phyloP scores from a whole-genome alignment of 1,139 yeast genomes.

The Yamadazyma sp. region DNA sequence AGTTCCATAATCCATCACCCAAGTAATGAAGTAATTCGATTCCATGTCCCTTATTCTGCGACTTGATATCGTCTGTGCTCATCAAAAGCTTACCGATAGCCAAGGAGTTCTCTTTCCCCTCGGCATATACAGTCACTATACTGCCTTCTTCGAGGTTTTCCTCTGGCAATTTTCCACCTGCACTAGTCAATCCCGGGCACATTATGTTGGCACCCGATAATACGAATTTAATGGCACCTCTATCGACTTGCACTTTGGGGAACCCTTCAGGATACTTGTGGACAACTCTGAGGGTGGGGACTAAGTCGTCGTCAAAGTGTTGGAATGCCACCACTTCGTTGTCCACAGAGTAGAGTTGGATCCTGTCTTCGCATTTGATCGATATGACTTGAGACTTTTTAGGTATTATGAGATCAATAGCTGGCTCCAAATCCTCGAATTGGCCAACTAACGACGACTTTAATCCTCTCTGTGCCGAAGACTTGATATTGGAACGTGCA shows the following conservation, averaged over 20 bases:
- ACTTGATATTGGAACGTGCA: constrained; percentile 87
- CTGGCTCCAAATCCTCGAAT: constrained; percentile 70
- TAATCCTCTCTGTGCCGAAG: constrained; percentile 86
- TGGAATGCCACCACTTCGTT: constrained; percentile 77
- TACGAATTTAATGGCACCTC: constrained; percentile 96
- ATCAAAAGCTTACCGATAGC: constrained; percentile 85
- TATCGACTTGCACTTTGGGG: constrained; percentile 86
- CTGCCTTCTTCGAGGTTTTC: constrained; percentile 61
- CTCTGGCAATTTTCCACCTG: constrained; percentile 85
- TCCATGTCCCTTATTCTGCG: constrained; percentile 85
- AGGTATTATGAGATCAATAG: constrained; percentile 81
- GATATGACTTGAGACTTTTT: constrained; percentile 85
- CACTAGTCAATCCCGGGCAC: constrained; percentile 96
- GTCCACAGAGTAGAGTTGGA: constrained; percentile 74
- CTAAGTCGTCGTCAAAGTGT: constrained; percentile 80
- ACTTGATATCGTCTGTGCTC: constrained; percentile 89
- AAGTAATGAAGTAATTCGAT: constrained; percentile 80
- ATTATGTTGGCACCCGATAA: constrained; percentile 92
- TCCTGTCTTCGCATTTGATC: constrained; percentile 86
- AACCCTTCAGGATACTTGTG: constrained; percentile 82
- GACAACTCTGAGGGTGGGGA: constrained; percentile 75
- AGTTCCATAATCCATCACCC: constrained; percentile 88
- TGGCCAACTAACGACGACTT: constrained; percentile 70
- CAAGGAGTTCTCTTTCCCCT: constrained; percentile 87
- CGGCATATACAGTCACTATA: constrained; percentile 83